Evolutionary conservation across 129 eudicot species (phyloP), one percentile per base, ranked within the genome.

Genomic region (Artemisia tridentata): DNA sequence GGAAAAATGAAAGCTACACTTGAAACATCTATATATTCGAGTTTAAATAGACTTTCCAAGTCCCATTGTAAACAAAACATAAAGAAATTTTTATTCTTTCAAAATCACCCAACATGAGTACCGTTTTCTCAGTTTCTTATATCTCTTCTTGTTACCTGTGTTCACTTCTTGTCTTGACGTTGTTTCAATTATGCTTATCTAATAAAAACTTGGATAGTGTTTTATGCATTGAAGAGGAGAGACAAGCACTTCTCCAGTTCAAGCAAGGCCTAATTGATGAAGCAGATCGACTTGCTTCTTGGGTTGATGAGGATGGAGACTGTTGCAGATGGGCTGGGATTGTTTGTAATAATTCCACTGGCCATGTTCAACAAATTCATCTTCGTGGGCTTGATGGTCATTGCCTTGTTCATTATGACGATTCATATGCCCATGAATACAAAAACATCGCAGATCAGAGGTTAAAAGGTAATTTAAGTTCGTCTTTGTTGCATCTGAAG

Each of bases 331-430:
- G 84, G 84, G 20, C 25, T 10, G 77, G 77, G 17, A 51, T 72
- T 47, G 38, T 16, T 38, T 84, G 88, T 70, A 46, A 69, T 56
- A 77, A 64, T 23, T 4, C 11, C 2, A 80, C 85, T 0, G 75
- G 82, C 8, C 80, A 77, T 57, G 85, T 84, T 47, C 45, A 10
- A 2, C 65, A 58, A 48, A 72, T 84, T 47, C 74, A 58, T 59
- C 88, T 80, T 38, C 84, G 21, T 17, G 64, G 25, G 7, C 19
- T 8, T 27, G 13, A 34, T 20, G 59, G 38, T 62, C 17, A n/a
- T 3, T 10, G n/a, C 23, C 23, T 21, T 43, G 7, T 7, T 63
- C 1, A 0, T 6, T 1, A 16, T 7, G 45, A n/a, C 18, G 18
- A 25, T 0, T 4, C 23, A 21, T 21, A 21, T 21, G 23, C 23